A percentile compares a stretch with the other conserved stretches of the same genome.
Evolutionary conservation across 768 basidiomycete genomes (phyloP).

Genomic region (Pisolithus microcarpus): DNA sequence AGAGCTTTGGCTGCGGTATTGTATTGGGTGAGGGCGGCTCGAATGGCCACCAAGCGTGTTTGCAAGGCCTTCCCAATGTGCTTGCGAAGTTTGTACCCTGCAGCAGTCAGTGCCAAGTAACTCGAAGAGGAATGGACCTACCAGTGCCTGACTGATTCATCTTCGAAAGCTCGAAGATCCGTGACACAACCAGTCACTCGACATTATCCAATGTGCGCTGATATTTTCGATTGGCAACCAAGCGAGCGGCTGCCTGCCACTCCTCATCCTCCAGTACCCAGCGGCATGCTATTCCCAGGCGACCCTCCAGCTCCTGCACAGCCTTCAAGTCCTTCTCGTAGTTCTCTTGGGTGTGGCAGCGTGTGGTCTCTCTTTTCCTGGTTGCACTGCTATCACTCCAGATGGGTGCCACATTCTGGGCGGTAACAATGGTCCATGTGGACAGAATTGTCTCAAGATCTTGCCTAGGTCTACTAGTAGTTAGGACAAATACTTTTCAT

Average conservation of each 20-base stretch:
- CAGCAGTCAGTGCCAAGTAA: background rate
- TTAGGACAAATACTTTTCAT: background rate
- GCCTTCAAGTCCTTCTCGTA: slow-evolving; percentile 1
- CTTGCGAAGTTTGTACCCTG: slow-evolving; percentile 3
- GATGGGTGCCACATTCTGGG: no score
- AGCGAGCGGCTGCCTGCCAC: slow-evolving; percentile 6
- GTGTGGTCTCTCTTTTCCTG: slow-evolving; percentile 3
- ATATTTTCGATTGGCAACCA: slow-evolving; percentile 5
- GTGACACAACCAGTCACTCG: slow-evolving; percentile 8
- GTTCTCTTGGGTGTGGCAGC: slow-evolving; percentile 10
- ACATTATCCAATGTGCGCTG: slow-evolving; percentile 9
- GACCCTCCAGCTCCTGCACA: slow-evolving; percentile 7
- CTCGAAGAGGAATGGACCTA: background rate
- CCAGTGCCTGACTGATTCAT: slow-evolving; percentile 15
- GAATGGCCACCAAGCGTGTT: slow-evolving; percentile 4
- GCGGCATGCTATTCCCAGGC: background rate
- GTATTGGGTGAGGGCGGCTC: slow-evolving; percentile 7
- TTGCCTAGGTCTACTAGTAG: no score
- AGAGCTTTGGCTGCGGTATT: background rate
- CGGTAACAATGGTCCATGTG: no score
- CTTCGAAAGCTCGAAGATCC: slow-evolving; percentile 17
- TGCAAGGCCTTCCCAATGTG: slow-evolving; percentile 6
- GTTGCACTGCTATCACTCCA: background rate
- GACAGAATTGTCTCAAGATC: background rate
- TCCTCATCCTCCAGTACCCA: background rate